Percentiles rank a stretch among this genome's conserved stretches.
These are phyloP conservation scores for Neophaeococcomyces aloes DNA, from an alignment of 2,329 filamentous ascomycete genomes.

Conservation along the genomic window DNA sequence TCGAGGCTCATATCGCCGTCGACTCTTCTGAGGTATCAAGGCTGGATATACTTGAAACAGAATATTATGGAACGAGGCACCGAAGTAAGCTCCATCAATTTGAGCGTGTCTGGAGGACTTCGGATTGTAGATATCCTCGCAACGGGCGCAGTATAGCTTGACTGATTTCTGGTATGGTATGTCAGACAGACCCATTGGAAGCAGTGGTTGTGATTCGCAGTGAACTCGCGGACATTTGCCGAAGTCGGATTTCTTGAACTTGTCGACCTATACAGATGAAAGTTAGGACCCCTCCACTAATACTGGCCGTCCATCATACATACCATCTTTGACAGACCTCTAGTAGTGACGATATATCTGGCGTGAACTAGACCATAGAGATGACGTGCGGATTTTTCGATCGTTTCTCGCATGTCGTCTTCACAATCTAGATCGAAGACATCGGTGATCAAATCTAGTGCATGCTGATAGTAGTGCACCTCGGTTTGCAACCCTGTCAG, in stretches of 20 bases:
- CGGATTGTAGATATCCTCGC: constrained; percentile 97
- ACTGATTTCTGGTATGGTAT: constrained; percentile 78
- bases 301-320: constrained; percentile 19
- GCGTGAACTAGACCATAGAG: constrained; percentile 94
- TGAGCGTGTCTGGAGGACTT: constrained; percentile 91
- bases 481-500: constrained; percentile 93
- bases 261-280: constrained; percentile 61
- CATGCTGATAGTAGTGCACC: constrained; percentile 98
- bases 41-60: constrained; percentile 96
- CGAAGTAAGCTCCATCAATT: constrained; percentile 97
- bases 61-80: constrained; percentile 97
- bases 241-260: constrained; percentile 97
- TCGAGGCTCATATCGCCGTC: constrained; percentile 75
- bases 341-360: constrained; percentile 89
- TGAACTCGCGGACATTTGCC: constrained; percentile 95
- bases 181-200: constrained; percentile 91
- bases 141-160: constrained; percentile 93
- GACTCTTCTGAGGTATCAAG: constrained; percentile 74
- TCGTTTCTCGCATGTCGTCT: constrained; percentile 94
- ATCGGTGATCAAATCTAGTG: constrained; percentile 90
- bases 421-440: constrained; percentile 98
- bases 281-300: neutral
- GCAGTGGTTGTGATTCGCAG: constrained; percentile 83
- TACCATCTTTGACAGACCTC: constrained; percentile 94
- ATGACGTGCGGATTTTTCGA: constrained; percentile 92